Evolutionary conservation across 768 basidiomycete genomes (phyloP).

Genomic region (Asterophora lycoperdoides): DNA sequence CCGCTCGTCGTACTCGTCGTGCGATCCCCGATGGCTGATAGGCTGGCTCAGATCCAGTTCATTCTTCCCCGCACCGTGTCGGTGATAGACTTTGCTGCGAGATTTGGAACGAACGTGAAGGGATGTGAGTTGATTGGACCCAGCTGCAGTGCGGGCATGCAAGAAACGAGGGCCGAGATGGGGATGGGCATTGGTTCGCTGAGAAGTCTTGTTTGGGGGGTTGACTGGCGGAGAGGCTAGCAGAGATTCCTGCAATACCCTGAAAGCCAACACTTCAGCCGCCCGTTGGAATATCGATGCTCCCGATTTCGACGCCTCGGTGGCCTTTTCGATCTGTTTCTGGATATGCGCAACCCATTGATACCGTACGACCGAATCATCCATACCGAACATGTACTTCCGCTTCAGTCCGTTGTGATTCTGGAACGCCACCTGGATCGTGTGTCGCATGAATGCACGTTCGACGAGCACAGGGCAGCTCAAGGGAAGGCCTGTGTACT

Average conservation of each 20-base stretch:
- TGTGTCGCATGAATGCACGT: constrained; percentile 94
- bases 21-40: constrained; percentile 7
- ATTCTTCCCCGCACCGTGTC: constrained; percentile 57
- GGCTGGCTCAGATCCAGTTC: constrained; percentile 49
- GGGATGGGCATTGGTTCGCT: constrained; percentile 23
- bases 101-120: constrained; percentile 62
- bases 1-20: constrained; percentile 11
- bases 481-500: constrained; percentile 77
- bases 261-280: constrained; percentile 72
- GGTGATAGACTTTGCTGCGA: constrained; percentile 64
- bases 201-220: constrained; percentile 24
- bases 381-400: constrained; percentile 93
- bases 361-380: constrained; percentile 70
- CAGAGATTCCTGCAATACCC: constrained; percentile 80
- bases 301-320: constrained; percentile 30
- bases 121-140: constrained; percentile 20
- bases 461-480: constrained; percentile 78
- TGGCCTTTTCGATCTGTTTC: constrained; percentile 57
- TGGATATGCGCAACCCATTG: constrained; percentile 70
- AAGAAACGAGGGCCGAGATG: constrained; percentile 11
- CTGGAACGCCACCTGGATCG: constrained; percentile 87
- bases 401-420: constrained; percentile 65
- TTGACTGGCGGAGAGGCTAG: constrained; percentile 34
- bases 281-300: constrained; percentile 56
- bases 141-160: constrained; percentile 5